Evolutionary conservation across 352 stramenopile species (phyloP), one percentile per base, ranked within the genome.

Genomic region (Globisporangium cederbergense): DNA sequence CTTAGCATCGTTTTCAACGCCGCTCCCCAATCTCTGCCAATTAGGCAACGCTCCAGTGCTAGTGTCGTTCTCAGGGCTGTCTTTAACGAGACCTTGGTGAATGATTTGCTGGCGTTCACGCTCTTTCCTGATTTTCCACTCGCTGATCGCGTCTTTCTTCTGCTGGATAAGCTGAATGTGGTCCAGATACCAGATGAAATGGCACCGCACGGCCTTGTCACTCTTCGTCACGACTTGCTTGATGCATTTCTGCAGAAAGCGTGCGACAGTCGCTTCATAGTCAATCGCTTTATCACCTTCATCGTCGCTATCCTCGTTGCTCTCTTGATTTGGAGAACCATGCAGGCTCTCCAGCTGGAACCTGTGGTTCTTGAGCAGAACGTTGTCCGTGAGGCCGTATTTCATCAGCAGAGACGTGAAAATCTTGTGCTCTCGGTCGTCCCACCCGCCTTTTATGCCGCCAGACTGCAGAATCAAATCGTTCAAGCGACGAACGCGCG

Each of bases 111-210:
- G 62, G 0, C 77, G 76, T 22, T 85, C 69, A 14, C 59, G 61
- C 58, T 87, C 74, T 65, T 90, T 92, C 16, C 58, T 51, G 18
- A 62, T 30, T 49, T 83, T 86, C 85, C 85, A 94, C 22, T 75
- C 67, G 3, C 74, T 54, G 32, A 94, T 82, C 42, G 74, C 72
- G 0, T 70, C 58, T 43, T 88, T 89, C 58, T 92, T 92, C 58
- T 88, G 75, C 28, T 87, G 68, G 0, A 87, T 36, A 22, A 92
- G 66, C 30, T 68, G 32, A 32, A 90, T 45, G 22, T 92, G 74
- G 10, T 62, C 62, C 20, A 89, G 34, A 63, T 91, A 91, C 85
- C 85, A 94, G 13, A 84, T 69, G 16, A 88, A 76, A 66, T 94
- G 85, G 16, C 67, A 76, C 0, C 80, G 75, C n/a, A 94, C 64